Conservation (phyloP, 768 basidiomycete genomes). For the Hygrocybe coccinea region DNA sequence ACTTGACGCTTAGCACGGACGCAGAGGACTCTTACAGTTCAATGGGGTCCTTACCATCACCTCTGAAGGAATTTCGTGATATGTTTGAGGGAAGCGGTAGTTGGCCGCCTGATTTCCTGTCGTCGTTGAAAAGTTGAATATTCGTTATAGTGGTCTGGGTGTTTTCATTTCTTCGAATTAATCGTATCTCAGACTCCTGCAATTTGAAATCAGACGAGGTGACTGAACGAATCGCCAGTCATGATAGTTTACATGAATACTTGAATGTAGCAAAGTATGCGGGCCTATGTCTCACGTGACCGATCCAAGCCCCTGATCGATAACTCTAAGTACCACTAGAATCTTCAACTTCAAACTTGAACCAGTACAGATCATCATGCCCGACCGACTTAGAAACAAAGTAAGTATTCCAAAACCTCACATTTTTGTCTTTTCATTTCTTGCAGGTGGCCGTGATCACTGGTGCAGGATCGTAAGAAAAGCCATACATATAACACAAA, state of each 20-base stretch:
- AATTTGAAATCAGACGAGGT: no score
- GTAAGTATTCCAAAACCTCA: conserved; percentile 6
- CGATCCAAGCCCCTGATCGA: no score
- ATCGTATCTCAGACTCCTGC: no score
- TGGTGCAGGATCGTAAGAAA: conserved; percentile 79
- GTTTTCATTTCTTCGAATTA: background rate
- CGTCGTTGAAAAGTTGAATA: conserved; percentile 27
- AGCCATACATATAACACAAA: conserved; percentile 6
- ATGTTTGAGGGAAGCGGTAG: conserved; percentile 43
- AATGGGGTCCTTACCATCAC: background rate
- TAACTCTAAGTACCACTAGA: no score
- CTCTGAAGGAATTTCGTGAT: conserved; percentile 37
- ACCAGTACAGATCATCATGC: conserved; percentile 36
- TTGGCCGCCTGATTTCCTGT: conserved; percentile 40
- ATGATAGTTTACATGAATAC: no score
- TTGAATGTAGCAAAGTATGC: no score
- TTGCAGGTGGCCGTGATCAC: conserved; percentile 68
- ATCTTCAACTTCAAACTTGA: background rate
- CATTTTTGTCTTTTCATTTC: conserved; percentile 7
- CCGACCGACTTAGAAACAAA: conserved; percentile 65
- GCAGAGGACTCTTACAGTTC: background rate
- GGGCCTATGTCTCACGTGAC: no score
- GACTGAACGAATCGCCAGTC: no score
- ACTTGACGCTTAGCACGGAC: background rate
- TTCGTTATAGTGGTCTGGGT: background rate